These are phyloP conservation scores for Fomitopsis serialis DNA, from an alignment of 768 basidiomycete species.

Conservation along the genomic window DNA sequence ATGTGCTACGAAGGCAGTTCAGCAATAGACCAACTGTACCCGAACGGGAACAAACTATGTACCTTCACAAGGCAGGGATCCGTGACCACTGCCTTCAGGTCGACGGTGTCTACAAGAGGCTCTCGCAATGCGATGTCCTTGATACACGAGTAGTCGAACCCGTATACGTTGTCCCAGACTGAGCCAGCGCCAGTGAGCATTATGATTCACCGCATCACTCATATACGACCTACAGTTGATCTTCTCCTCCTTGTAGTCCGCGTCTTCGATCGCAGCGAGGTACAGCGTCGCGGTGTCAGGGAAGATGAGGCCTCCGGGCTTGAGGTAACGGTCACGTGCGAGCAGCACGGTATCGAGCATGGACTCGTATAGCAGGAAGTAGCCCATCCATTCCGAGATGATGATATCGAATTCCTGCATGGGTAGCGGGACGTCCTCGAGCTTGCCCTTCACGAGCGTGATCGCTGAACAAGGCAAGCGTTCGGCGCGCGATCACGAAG, in stretches of 20 bases:
- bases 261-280: constrained; percentile 96
- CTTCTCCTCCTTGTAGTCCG: constrained; percentile 99
- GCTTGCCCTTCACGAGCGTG: constrained; percentile 95
- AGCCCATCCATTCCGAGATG: constrained; percentile 99
- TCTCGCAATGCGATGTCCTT: constrained; percentile 97
- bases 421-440: constrained; percentile 88
- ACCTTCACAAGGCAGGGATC: constrained; percentile 90
- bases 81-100: constrained; percentile 91
- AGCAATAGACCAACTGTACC: neutral
- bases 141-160: constrained; percentile 99
- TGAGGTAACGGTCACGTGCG: constrained; percentile 95
- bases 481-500: constrained; percentile 1
- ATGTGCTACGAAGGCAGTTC: constrained; percentile 54
- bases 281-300: constrained; percentile 92
- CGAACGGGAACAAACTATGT: constrained; percentile 8
- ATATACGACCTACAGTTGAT: constrained; percentile 79
- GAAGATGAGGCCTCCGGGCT: constrained; percentile 87
- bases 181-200: constrained; percentile 2
- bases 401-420: constrained; percentile 95
- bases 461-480: constrained; percentile 51
- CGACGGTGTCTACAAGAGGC: constrained; percentile 98
- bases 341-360: constrained; percentile 98
- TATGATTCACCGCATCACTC: neutral
- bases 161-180: constrained; percentile 99
- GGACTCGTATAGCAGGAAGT: constrained; percentile 97